Evolutionary conservation across 106 monocot species (phyloP), one percentile per base, ranked within the genome.

Genomic region (Allium cepa): DNA sequence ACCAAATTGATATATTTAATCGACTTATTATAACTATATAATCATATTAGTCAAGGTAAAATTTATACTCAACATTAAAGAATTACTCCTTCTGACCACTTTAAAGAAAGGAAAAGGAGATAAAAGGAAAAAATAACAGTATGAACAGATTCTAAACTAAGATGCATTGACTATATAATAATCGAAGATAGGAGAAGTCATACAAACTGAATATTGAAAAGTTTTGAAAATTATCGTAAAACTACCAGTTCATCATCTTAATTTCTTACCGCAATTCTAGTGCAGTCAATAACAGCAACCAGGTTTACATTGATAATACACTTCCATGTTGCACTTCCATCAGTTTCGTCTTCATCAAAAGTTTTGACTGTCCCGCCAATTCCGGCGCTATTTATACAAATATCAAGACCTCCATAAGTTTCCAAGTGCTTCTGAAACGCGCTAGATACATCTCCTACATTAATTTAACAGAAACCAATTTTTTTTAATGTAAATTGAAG

Each of bases 301-400:
- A 97, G 66, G 63, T 92, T 78, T 18, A 90, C 78, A 81, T 97
- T 77, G 16, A 97, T 58, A 46, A 82, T 80, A 53, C 69, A 86
- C 67, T 81, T 89, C 97, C 97, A 97, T 46, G 92, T 83, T 50
- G 26, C 51, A 69, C 17, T 79, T 10, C 92, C 97, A 77, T 92
- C 92, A 67, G 92, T 80, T 76, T 55, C 58, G 76, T 97, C 97
- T 57, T 85, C 66, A 69, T 84, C 60, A 85, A 97, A 84, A 57
- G 71, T 47, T 61, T 50, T 45, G 8, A 4, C 49, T 68, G 15
- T 81, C 36, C 36, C 36, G 55, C 10, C 17, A 74, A 92, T 81
- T 50, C 97, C 97, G 82, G 97, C 92, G 78, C 69, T 73, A 57
- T 92, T 97, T 10, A 97, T 79, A 63, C 92, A 97, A 14, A 97